phyloP scores from a whole-genome alignment of 2,329 filamentous ascomycete species.

The Huntiella decipiens region DNA sequence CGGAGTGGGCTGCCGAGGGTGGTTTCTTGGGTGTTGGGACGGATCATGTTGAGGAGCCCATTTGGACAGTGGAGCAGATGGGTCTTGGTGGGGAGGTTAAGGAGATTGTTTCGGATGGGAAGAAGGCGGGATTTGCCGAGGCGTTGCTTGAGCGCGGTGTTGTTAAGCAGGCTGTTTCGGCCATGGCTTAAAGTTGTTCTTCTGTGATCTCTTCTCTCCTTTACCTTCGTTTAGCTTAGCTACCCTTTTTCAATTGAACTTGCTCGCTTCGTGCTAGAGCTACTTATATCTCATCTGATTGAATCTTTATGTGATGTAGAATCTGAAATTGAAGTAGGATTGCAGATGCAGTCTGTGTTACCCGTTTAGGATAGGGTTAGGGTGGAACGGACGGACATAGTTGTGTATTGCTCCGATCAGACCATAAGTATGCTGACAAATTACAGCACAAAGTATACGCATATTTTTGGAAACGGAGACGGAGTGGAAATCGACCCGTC shows the following conservation, averaged over 20 bases:
- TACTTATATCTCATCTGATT: background rate
- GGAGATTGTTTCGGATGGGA: conserved; percentile 33
- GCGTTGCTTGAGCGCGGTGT: background rate
- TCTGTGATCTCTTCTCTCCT: background rate
- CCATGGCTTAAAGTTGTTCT: background rate
- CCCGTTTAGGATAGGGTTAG: no score
- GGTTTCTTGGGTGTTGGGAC: conserved; percentile 91
- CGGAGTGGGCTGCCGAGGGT: conserved; percentile 75
- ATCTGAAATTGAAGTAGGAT: background rate
- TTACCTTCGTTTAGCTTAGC: background rate
- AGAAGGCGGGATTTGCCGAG: background rate
- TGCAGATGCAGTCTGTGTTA: no score
- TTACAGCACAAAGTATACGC: no score
- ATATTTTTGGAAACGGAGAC: no score
- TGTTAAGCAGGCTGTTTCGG: conserved; percentile 7
- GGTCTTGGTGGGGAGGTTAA: conserved; percentile 48
- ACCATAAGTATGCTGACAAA: no score
- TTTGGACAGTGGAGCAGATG: conserved; percentile 85
- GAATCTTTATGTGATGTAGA: background rate
- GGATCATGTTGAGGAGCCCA: conserved; percentile 42
- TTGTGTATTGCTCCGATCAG: no score
- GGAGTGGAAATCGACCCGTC: no score
- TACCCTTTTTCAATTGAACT: background rate
- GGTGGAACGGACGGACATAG: no score
- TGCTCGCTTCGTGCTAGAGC: background rate